Conservation (phyloP, 768 basidiomycete species). For the Boletus rex-veris region DNA sequence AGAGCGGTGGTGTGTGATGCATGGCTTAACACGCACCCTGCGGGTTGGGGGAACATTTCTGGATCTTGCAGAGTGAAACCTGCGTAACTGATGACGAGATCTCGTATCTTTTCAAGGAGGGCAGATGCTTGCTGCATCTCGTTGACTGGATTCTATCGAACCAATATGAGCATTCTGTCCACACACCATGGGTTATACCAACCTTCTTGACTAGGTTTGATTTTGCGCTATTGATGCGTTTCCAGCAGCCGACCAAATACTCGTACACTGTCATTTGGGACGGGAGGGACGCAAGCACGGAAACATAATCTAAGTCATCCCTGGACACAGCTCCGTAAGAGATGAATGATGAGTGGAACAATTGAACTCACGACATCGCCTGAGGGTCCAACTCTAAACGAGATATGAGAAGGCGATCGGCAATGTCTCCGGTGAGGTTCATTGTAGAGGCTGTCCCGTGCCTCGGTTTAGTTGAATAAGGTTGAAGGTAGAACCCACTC, state of each 20-base stretch:
- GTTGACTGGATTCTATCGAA: slow-evolving; percentile 45
- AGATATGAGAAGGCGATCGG: slow-evolving; percentile 79
- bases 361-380: slow-evolving; percentile 56
- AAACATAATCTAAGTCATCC: slow-evolving; percentile 70
- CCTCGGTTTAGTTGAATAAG: not conserved
- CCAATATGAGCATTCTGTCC: slow-evolving; percentile 34
- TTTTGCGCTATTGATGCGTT: slow-evolving; percentile 62
- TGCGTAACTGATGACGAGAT: slow-evolving; percentile 82
- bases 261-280: slow-evolving; percentile 79
- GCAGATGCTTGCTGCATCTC: slow-evolving; percentile 59
- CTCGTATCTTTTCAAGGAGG: slow-evolving; percentile 73
- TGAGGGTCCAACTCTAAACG: slow-evolving; percentile 78
- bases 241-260: slow-evolving; percentile 91
- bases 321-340: slow-evolving; percentile 32
- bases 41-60: slow-evolving; percentile 90
- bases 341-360: not conserved
- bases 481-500: not conserved
- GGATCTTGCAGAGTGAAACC: slow-evolving; percentile 90
- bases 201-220: slow-evolving; percentile 64
- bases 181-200: not conserved
- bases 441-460: slow-evolving; percentile 33
- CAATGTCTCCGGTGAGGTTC: slow-evolving; percentile 52
- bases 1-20: not conserved
- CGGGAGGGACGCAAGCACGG: slow-evolving; percentile 75
- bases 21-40: slow-evolving; percentile 46